Evolutionary conservation across 441 rosid genomes (phyloP).

Genomic region (Syzygium malaccense): DNA sequence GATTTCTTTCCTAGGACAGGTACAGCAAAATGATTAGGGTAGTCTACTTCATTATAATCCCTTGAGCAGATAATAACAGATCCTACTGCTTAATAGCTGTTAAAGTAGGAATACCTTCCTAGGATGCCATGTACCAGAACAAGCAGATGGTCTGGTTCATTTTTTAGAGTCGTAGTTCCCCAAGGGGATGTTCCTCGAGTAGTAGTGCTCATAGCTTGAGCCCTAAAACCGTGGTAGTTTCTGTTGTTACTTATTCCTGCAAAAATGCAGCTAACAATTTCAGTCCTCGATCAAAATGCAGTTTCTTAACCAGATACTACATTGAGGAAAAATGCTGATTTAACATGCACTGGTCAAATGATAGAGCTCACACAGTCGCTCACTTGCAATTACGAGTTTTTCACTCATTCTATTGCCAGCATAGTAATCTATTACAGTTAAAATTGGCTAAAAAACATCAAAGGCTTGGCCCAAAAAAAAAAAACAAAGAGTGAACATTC

Average conservation of each 20-base stretch:
- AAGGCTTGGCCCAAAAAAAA: not conserved
- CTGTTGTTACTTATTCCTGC: constrained; percentile 44
- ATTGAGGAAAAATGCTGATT: not conserved
- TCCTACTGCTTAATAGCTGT: not conserved
- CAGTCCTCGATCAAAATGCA: not conserved
- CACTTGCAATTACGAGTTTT: not conserved
- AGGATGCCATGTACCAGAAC: constrained; percentile 93
- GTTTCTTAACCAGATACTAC: not conserved
- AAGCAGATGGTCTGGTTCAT: constrained; percentile 86
- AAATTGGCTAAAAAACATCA: not conserved
- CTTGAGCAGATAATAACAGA: not conserved
- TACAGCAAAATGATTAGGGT: not conserved
- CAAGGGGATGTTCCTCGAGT: constrained; percentile 35
- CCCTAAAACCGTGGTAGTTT: constrained; percentile 36
- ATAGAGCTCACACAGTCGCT: not conserved
- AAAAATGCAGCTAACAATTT: constrained; percentile 1
- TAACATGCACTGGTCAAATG: not conserved
- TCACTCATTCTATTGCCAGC: not conserved
- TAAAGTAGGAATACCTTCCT: constrained; percentile 52
- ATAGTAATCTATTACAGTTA: not conserved
- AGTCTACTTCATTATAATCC: not conserved
- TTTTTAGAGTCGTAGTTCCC: constrained; percentile 28
- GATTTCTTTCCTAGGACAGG: not conserved
- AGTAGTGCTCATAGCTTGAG: constrained; percentile 59
- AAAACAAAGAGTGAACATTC: not conserved